phyloP scores from a whole-genome alignment of 306 rosid species.

The Sphenostylis stenocarpa region DNA sequence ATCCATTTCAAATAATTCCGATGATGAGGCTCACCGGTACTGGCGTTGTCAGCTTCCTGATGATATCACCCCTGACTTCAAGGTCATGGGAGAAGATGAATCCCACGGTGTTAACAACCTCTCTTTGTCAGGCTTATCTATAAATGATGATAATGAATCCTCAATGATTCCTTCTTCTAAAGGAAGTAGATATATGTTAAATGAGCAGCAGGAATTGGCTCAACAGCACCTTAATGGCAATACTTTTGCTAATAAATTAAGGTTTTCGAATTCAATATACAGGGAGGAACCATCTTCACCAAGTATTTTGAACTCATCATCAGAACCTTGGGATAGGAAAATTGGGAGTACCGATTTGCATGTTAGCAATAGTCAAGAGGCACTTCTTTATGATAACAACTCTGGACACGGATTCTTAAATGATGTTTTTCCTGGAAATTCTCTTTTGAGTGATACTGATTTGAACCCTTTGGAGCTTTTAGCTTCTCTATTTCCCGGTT shows the following conservation, averaged over 20 bases:
- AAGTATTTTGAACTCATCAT: conserved; percentile 51
- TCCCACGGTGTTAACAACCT: conserved; percentile 62
- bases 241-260: conserved; percentile 59
- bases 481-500: conserved; percentile 89
- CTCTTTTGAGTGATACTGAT: conserved; percentile 57
- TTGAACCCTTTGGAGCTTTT: conserved; percentile 78
- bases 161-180: conserved; percentile 55
- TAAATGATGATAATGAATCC: conserved; percentile 63
- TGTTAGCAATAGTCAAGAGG: conserved; percentile 53
- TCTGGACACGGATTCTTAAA: conserved; percentile 62
- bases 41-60: conserved; percentile 98
- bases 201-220: conserved; percentile 59
- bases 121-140: conserved; percentile 72
- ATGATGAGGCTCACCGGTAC: conserved; percentile 88
- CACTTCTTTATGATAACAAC: conserved; percentile 55
- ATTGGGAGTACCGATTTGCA: conserved; percentile 52
- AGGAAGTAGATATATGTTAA: conserved; percentile 60
- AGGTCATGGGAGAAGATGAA: conserved; percentile 82
- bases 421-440: conserved; percentile 64
- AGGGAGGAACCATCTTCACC: conserved; percentile 67
- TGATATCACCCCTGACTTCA: conserved; percentile 96
- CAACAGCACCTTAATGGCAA: conserved; percentile 48
- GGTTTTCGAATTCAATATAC: conserved; percentile 61
- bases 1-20: conserved; percentile 76
- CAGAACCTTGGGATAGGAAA: conserved; percentile 80